phyloP scores from a whole-genome alignment of 306 rosid genomes.

The Acacia confusa region DNA sequence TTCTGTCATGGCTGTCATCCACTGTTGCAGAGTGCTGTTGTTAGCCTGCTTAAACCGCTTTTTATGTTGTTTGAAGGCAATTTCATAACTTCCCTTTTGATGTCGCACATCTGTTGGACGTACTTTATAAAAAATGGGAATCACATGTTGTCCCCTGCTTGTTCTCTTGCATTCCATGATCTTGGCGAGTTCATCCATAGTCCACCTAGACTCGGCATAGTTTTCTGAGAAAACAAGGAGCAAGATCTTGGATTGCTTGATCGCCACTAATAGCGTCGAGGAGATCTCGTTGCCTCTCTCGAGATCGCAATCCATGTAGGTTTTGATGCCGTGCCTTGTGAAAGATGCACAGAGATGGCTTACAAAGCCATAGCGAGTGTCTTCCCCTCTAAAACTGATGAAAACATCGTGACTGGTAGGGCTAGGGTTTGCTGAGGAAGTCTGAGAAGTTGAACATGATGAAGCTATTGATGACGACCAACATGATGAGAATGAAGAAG shows the following conservation, averaged over 20 bases:
- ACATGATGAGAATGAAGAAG: background rate
- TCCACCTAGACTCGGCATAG: background rate
- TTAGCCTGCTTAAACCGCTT: background rate
- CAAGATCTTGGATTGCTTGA: background rate
- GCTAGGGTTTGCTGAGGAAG: background rate
- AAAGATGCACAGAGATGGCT: constrained; percentile 1
- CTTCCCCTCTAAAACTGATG: background rate
- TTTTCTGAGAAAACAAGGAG: background rate
- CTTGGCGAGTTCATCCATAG: background rate
- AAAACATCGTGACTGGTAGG: background rate
- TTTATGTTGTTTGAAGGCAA: background rate
- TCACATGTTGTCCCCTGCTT: constrained; percentile 8
- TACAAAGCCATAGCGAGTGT: background rate
- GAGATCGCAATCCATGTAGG: background rate
- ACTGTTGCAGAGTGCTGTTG: background rate
- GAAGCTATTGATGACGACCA: background rate
- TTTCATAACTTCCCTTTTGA: constrained; percentile 26
- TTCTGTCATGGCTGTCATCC: background rate
- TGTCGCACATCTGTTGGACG: constrained; percentile 28
- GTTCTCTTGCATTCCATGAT: constrained; percentile 32
- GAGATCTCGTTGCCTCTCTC: constrained; percentile 4
- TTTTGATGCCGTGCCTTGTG: background rate
- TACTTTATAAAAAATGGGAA: constrained; percentile 35
- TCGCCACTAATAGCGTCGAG: background rate
- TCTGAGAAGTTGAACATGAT: background rate